phyloP scores from a whole-genome alignment of 176 grass and related monocot species.

The Eragrostis nindensis region DNA sequence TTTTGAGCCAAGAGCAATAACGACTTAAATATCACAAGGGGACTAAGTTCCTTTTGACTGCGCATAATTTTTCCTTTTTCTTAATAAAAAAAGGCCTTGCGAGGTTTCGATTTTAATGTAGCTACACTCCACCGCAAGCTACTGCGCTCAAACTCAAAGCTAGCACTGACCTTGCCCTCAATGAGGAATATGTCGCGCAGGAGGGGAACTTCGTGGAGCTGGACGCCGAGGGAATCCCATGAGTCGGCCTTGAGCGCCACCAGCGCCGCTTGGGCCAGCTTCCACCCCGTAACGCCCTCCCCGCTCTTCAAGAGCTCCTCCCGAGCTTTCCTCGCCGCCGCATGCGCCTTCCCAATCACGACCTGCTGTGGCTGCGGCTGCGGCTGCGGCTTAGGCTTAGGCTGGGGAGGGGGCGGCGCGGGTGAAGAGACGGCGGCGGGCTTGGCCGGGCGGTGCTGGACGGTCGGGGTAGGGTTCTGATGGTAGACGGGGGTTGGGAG shows the following conservation, averaged over 20 bases:
- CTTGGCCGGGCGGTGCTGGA: neutral
- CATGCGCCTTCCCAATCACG: slow-evolving; percentile 57
- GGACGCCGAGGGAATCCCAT: slow-evolving; percentile 72
- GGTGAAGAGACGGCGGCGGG: slow-evolving; percentile 1
- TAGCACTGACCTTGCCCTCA: slow-evolving; percentile 73
- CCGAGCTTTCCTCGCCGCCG: slow-evolving; percentile 53
- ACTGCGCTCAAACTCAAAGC: neutral
- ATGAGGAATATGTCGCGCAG: slow-evolving; percentile 66
- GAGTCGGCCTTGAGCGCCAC: slow-evolving; percentile 61
- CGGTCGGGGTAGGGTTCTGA: slow-evolving; percentile 38
- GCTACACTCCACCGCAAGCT: neutral
- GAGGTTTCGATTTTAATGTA: neutral
- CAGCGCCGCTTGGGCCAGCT: slow-evolving; percentile 72
- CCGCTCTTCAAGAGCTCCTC: slow-evolving; percentile 57
- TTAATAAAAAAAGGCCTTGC: neutral
- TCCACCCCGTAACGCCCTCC: slow-evolving; percentile 79
- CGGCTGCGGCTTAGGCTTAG: neutral
- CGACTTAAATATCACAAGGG: slow-evolving; percentile 17
- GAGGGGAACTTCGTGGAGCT: slow-evolving; percentile 65
- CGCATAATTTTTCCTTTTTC: no score
- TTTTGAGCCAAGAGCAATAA: neutral
- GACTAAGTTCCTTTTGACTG: neutral
- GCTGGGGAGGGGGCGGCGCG: neutral
- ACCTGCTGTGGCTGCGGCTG: slow-evolving; percentile 14
- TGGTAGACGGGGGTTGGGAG: slow-evolving; percentile 22